Conservation (phyloP, 768 basidiomycete genomes). For the Tephrocybe sp. region DNA sequence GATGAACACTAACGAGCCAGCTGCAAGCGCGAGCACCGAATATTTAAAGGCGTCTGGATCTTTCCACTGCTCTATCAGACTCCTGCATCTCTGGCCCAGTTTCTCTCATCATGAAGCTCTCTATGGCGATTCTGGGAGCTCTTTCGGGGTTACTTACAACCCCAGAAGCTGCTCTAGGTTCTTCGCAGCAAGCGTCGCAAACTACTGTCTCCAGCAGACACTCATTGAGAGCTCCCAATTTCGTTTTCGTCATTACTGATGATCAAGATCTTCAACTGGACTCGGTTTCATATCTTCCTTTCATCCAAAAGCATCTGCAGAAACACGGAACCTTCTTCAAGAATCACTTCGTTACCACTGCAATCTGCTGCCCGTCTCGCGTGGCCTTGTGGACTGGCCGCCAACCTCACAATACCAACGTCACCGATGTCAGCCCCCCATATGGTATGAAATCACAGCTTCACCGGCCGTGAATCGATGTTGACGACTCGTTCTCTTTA, state of each 20-base stretch:
- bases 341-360: constrained; percentile 1
- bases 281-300: not conserved
- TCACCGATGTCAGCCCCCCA: constrained; percentile 2
- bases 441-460: not conserved
- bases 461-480: not conserved
- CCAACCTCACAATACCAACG: not conserved
- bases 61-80: too few relatives aligned
- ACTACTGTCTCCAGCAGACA: too few relatives aligned
- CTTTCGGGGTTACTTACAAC: too few relatives aligned
- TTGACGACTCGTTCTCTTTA: not conserved
- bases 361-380: not conserved
- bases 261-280: not conserved
- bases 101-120: too few relatives aligned
- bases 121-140: too few relatives aligned
- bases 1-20: too few relatives aligned
- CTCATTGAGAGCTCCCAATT: not conserved
- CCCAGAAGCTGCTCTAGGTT: not conserved
- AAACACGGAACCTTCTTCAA: not conserved
- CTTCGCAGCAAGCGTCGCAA: not conserved
- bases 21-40: too few relatives aligned
- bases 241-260: constrained; percentile 1
- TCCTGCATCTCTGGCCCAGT: too few relatives aligned
- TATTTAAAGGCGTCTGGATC: too few relatives aligned
- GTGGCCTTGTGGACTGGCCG: not conserved
- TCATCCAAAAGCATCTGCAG: not conserved